These are phyloP conservation scores for Pythium periplocum DNA, from an alignment of 352 stramenopile genomes.

Conservation along the genomic window DNA sequence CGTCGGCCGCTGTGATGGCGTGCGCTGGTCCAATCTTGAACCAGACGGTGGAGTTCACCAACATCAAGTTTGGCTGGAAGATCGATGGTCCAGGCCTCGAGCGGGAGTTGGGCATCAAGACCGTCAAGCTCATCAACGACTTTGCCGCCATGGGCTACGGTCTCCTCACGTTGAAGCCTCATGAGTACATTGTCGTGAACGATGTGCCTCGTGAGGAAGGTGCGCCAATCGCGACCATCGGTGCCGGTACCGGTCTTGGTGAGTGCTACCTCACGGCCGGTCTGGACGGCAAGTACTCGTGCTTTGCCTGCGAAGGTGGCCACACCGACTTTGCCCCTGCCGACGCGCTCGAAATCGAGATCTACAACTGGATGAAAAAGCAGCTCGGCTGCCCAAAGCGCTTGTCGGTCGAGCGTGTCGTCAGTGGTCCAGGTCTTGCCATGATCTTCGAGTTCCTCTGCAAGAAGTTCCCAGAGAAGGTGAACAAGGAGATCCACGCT, in stretches of 20 bases:
- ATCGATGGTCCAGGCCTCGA: constrained; percentile 83
- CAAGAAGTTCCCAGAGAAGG: constrained; percentile 86
- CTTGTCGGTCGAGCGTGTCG: constrained; percentile 95
- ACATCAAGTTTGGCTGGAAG: constrained; percentile 89
- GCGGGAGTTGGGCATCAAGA: constrained; percentile 76
- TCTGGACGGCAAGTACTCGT: constrained; percentile 85
- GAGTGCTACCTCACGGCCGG: constrained; percentile 94
- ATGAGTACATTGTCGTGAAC: constrained; percentile 91
- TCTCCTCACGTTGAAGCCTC: constrained; percentile 90
- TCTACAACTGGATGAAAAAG: constrained; percentile 78
- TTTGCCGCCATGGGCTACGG: constrained; percentile 97
- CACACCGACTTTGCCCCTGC: constrained; percentile 94
- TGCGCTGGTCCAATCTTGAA: constrained; percentile 80
- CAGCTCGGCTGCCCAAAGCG: constrained; percentile 84
- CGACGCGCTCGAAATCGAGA: constrained; percentile 83
- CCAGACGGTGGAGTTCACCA: constrained; percentile 90
- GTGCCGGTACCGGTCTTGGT: constrained; percentile 94
- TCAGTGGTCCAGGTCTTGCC: constrained; percentile 92
- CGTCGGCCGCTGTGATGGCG: constrained; percentile 64
- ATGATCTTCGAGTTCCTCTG: constrained; percentile 97
- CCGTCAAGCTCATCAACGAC: constrained; percentile 94
- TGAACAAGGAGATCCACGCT: constrained; percentile 72
- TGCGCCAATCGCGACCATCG: constrained; percentile 93
- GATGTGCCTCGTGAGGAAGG: constrained; percentile 57
- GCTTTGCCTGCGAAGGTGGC: constrained; percentile 91